Conservation (phyloP, 2,329 filamentous ascomycete species). For the Neofusicoccum parvum region DNA sequence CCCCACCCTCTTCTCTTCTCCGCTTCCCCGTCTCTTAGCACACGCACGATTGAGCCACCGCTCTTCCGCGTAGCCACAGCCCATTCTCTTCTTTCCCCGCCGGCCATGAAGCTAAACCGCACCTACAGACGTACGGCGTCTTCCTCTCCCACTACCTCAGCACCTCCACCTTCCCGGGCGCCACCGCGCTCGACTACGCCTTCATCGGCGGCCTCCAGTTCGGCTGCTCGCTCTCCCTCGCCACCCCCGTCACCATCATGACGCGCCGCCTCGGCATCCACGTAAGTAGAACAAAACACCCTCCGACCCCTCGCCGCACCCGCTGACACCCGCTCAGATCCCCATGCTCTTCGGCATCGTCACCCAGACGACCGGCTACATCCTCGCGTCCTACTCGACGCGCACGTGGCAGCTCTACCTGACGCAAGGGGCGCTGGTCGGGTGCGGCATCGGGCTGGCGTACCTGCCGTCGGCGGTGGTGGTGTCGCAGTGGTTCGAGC, state of each 20-base stretch:
- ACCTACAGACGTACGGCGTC: neutral
- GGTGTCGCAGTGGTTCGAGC: slow-evolving; percentile 42
- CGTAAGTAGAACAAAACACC: neutral
- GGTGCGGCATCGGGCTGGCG: slow-evolving; percentile 38
- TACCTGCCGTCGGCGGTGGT: slow-evolving; percentile 39
- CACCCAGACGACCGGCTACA: slow-evolving; percentile 23
- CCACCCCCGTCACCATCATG: slow-evolving; percentile 29
- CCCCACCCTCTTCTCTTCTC: neutral
- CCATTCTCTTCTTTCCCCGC: no score
- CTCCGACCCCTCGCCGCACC: no score
- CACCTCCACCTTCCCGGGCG: slow-evolving; percentile 12
- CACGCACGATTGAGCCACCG: no score
- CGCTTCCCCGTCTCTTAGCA: no score
- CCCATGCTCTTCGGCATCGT: slow-evolving; percentile 33
- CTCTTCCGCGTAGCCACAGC: no score
- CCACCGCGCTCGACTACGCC: slow-evolving; percentile 35
- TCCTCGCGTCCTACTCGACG: slow-evolving; percentile 32
- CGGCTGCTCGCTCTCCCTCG: slow-evolving; percentile 28
- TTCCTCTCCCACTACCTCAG: slow-evolving; percentile 14
- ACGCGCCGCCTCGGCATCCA: slow-evolving; percentile 24
- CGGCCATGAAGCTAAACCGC: slow-evolving; percentile 24
- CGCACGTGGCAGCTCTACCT: slow-evolving; percentile 41
- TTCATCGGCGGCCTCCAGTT: slow-evolving; percentile 39
- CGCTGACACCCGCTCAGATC: neutral
- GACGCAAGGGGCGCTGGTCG: slow-evolving; percentile 36